phyloP scores from a whole-genome alignment of 805 yeast species.

The Saturnispora mendoncae region DNA sequence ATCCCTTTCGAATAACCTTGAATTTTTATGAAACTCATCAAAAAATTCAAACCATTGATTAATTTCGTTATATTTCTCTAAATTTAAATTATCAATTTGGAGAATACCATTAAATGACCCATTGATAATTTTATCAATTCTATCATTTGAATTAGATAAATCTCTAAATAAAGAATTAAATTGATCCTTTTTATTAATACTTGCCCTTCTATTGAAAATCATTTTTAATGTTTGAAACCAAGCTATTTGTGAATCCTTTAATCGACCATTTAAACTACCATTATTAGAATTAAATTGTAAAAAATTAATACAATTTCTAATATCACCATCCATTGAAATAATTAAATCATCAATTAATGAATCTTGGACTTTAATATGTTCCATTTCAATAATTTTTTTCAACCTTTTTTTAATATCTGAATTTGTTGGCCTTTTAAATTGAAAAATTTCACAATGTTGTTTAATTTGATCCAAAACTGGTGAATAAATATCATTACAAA shows the following conservation, averaged over 20 bases:
- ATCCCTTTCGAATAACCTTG: conserved; percentile 36
- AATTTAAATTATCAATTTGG: conserved; percentile 39
- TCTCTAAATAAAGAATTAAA: conserved; percentile 29
- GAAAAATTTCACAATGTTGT: conserved; percentile 61
- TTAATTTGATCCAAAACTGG: conserved; percentile 67
- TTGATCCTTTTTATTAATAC: conserved; percentile 37
- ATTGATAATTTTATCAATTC: conserved; percentile 54
- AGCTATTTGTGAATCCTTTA: conserved; percentile 52
- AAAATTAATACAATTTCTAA: conserved; percentile 76
- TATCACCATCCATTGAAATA: conserved; percentile 67
- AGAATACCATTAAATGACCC: conserved; percentile 65
- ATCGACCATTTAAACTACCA: conserved; percentile 7
- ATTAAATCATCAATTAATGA: conserved; percentile 56
- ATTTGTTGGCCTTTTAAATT: conserved; percentile 51
- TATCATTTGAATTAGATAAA: conserved; percentile 38
- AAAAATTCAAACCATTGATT: conserved; percentile 73
- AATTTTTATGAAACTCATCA: conserved; percentile 46
- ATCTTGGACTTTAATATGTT: conserved; percentile 36
- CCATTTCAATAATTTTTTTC: conserved; percentile 45
- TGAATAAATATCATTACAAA: conserved; percentile 82
- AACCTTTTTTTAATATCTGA: conserved; percentile 38
- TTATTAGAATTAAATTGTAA: conserved; percentile 50
- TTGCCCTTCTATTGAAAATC: conserved; percentile 48
- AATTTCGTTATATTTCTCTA: conserved; percentile 48
- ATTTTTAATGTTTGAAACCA: conserved; percentile 62